phyloP scores from a whole-genome alignment of 352 stramenopile species.

The Aphanomyces astaci region DNA sequence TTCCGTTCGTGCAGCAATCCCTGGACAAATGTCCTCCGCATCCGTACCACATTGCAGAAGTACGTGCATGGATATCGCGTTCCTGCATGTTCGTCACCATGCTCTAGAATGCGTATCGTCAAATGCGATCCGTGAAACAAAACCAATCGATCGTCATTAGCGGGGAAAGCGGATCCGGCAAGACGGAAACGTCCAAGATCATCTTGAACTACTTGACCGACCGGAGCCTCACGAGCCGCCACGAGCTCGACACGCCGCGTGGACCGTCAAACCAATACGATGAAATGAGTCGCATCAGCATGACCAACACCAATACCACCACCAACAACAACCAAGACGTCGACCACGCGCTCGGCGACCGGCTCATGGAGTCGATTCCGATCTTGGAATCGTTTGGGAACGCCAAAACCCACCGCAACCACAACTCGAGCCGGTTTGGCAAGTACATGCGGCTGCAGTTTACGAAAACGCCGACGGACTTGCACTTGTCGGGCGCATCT shows the following conservation, averaged over 20 bases:
- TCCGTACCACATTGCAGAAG: conserved; percentile 22
- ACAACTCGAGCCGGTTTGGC: conserved; percentile 34
- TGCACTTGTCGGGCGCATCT: conserved; percentile 32
- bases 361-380: conserved; percentile 83
- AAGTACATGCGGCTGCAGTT: conserved; percentile 39
- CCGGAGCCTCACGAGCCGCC: conserved; percentile 30
- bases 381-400: conserved; percentile 50
- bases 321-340: conserved; percentile 40
- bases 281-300: conserved; percentile 46
- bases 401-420: conserved; percentile 45
- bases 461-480: conserved; percentile 21
- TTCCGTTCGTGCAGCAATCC: neutral
- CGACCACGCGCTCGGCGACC: conserved; percentile 45
- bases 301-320: conserved; percentile 38
- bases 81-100: too few relatives aligned
- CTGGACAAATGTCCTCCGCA: conserved; percentile 21
- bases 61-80: neutral
- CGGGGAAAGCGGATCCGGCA: conserved; percentile 49
- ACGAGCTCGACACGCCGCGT: too few relatives aligned
- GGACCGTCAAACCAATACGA: conserved; percentile 45
- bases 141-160: conserved; percentile 58
- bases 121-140: conserved; percentile 80
- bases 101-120: conserved; percentile 62
- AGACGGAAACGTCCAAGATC: conserved; percentile 30
- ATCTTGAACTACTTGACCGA: conserved; percentile 8